Base-by-base conservation (phyloP, 1,284 basidiomycete species). In the Baeospora myosura region DNA sequence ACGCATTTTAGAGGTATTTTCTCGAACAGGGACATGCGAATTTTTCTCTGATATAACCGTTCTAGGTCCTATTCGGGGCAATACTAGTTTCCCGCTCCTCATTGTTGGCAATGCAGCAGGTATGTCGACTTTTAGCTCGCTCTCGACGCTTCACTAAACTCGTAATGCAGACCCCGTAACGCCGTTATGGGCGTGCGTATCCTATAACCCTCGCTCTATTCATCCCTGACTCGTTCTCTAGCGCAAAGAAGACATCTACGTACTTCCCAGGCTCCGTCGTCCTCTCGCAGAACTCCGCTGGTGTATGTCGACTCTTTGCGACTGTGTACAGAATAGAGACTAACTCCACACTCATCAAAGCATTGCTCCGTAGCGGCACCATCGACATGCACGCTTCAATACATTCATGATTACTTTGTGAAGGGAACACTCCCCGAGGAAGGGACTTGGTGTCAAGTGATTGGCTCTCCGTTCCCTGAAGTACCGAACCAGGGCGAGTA, bases 91-190 rank as follows among this genome's bases (percentile, higher is more conserved):
- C 17, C 48, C 46, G 2, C 21, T 49, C n/a, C 21, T 47, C 17
- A 11, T 47, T 7, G 38, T 49, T 30, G 48, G 48, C 3, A 49
- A 49, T 37, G 40, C 45, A 28, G 42, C 42, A 4, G 48, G 48
- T 47, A 33, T 22, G 48, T 33, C 3, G n/a, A 26, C 25, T 22
- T 8, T 4, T 31, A 11, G 11, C 8, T 16, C 22, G 3, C 24
- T 40, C 17, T 21, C 3, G 21, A 14, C 11, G 38, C 38, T 3
- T 24, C 21, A 12, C 17, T 5, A 18, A 24, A 14, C n/a, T 24
- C 28, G 10, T 20, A n/a, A n/a, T 32, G 16, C 26, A 46, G 41
- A 43, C 34, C 47, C 44, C 7, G 41, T 43, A 5, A 48, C 42
- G 23, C 40, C 44, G 16, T 16, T 30, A 4, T 14, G 36, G 12